Base-by-base conservation (phyloP, 768 basidiomycete species). In the Boletus edulis region DNA sequence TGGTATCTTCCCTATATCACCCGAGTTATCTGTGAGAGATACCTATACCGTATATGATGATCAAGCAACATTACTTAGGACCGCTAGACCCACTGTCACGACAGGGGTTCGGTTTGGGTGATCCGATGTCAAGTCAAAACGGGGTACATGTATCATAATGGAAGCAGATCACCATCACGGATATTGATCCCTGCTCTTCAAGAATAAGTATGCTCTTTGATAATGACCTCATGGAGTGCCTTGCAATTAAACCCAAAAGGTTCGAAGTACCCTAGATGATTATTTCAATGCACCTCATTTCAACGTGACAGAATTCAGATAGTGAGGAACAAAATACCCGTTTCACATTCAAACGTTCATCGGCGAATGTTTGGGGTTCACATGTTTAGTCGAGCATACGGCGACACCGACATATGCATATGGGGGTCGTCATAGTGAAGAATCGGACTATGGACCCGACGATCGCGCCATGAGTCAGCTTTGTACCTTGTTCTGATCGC, bases 231-330 rank as follows among this genome's bases (percentile, higher is more conserved):
- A 38, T 31, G 15, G 29, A 34, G 43, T 46, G 44, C 51, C 43
- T 46, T 20, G 1, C 44, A 45, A 49, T 49, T 29, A 43, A 53
- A 48, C 32, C 47, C 47, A 46, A 49, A 59, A 58, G 34, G 34
- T 42, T 59, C 38, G 41, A 20, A 42, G 22, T 8, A 20, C 20
- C 15, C 31, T 7, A 24, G 29, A 32, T 17, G 39, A 38, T 43
- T 11, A 14, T 29, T 38, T 15, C 27, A 27, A 7, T 29, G 39
- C 2, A 4, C 34, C 31, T 14, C 37, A 15, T 37, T 14, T 13
- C 39, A 13, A 42, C 24, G 10, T 37, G 24, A 27, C 18, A 15
- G 14, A 22, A 22, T 22, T 22, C 22, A 22, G 46, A 42, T n/a
- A 15, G 10, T 32, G 22, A 34, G 14, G 29, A 29, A 24, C 41